These are phyloP conservation scores for Trichoderma simmonsii DNA, from an alignment of 2,329 filamentous ascomycete genomes.

Conservation along the genomic window DNA sequence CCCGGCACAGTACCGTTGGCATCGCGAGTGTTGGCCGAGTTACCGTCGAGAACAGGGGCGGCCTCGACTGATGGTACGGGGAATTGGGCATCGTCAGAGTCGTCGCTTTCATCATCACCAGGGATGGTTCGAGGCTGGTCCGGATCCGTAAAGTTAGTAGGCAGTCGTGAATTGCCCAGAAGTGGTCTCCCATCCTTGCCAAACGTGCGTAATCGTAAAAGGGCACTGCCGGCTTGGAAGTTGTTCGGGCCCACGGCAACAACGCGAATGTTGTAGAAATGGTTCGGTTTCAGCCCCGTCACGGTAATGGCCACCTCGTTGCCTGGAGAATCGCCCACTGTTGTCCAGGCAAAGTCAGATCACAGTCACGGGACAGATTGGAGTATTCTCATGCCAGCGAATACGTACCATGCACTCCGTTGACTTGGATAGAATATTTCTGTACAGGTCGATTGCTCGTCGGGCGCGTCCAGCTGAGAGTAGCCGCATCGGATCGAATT, in stretches of 20 bases:
- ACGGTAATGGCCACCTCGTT: slow-evolving; percentile 69
- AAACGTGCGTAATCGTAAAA: slow-evolving; percentile 80
- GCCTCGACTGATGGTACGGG: slow-evolving; percentile 60
- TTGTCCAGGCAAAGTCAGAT: slow-evolving; percentile 8
- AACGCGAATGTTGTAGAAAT: slow-evolving; percentile 90
- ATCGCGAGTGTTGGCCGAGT: slow-evolving; percentile 63
- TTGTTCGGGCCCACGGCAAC: slow-evolving; percentile 88
- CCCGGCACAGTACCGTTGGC: slow-evolving; percentile 43
- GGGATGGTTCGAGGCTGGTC: slow-evolving; percentile 41
- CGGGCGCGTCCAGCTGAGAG: slow-evolving; percentile 85
- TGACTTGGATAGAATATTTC: slow-evolving; percentile 89
- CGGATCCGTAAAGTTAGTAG: slow-evolving; percentile 54
- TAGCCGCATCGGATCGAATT: slow-evolving; percentile 81
- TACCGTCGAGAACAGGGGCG: slow-evolving; percentile 58
- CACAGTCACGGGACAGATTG: background rate
- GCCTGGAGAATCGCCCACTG: slow-evolving; percentile 74
- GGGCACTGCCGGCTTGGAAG: slow-evolving; percentile 84
- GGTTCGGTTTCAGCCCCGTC: slow-evolving; percentile 77
- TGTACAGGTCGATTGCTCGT: slow-evolving; percentile 64
- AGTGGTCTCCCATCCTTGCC: slow-evolving; percentile 61
- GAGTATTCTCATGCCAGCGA: background rate
- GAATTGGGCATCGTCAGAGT: slow-evolving; percentile 45
- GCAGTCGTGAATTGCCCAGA: slow-evolving; percentile 54
- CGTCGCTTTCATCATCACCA: slow-evolving; percentile 43
- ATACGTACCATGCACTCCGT: slow-evolving; percentile 78